Percentiles rank a stretch among this genome's conserved stretches.
Evolutionary conservation across 2,329 filamentous ascomycete species (phyloP).

Genomic region (Phaeomoniella chlamydospora): DNA sequence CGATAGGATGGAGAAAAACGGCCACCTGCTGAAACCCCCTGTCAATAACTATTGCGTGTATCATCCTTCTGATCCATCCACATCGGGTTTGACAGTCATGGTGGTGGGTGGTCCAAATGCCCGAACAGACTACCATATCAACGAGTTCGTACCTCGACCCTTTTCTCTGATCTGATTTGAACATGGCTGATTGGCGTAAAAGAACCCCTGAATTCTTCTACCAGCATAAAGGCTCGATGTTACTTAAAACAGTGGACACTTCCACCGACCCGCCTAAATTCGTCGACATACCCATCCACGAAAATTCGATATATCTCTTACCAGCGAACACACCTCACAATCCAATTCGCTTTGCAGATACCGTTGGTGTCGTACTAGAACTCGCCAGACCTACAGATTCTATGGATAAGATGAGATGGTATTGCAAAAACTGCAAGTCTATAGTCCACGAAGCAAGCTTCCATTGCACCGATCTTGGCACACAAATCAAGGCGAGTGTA

Average conservation of each 20-base stretch:
- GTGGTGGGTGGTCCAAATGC: conserved; percentile 94
- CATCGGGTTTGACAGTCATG: conserved; percentile 82
- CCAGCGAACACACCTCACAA: conserved; percentile 94
- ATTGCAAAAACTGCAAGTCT: conserved; percentile 57
- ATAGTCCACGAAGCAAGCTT: conserved; percentile 79
- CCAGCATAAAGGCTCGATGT: conserved; percentile 85
- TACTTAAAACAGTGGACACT: conserved; percentile 75
- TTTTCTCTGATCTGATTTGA: no score
- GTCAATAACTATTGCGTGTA: conserved; percentile 98
- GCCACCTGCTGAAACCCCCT: conserved; percentile 81
- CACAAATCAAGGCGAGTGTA: conserved; percentile 86
- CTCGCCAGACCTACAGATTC: conserved; percentile 58
- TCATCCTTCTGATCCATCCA: conserved; percentile 49
- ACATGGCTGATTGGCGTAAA: no score
- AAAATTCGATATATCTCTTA: conserved; percentile 88
- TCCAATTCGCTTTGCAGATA: conserved; percentile 82
- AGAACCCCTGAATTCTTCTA: conserved; percentile 95
- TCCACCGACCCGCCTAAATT: conserved; percentile 41
- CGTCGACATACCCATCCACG: conserved; percentile 73
- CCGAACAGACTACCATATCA: conserved; percentile 96
- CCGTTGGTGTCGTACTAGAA: conserved; percentile 87
- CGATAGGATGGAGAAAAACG: conserved; percentile 73
- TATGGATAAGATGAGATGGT: conserved; percentile 77
- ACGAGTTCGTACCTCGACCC: conserved; percentile 20
- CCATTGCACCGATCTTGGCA: conserved; percentile 78